Evolutionary conservation across 768 basidiomycete genomes (phyloP), one percentile per base, ranked within the genome.

Genomic region (Podaxis mareebaensis): DNA sequence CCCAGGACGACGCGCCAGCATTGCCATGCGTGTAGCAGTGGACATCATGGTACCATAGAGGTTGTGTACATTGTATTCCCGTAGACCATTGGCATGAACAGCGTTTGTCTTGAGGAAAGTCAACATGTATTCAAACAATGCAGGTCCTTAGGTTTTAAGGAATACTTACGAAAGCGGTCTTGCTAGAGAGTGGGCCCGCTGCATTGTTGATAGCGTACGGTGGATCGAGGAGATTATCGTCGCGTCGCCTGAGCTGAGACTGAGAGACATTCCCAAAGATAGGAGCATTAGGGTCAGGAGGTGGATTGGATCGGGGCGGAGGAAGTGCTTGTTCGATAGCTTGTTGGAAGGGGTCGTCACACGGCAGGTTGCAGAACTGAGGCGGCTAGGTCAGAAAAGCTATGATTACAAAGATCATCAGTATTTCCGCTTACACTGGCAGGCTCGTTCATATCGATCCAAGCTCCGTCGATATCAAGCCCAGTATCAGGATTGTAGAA

Each of bases 371-470:
- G 74, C 88, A 90, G 75, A 90, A 89, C 86, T 88, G 61, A 54
- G 17, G 11, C 36, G 39, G 24, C 5, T 30, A 64, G 22, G 30
- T 42, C 4, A 44, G 8, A 15, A 22, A 8, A 57, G 38, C 22
- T 10, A 30, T 24, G 42, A 7, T 28, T 12, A 24, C 7, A 17
- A 20, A 51, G 5, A 22, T 28, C 3, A 33, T 33, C 11, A 22
- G 24, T 11, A 15, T 33, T 24, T 38, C 26, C 20, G 70, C 83
- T 26, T 66, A 89, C 88, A 64, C 81, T 90, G 3, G 87, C 72
- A 5, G 89, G 89, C 64, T 90, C 89, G 69, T 91, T 90, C 88
- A 88, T 89, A 66, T 89, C 87, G 26, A 90, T 89, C 90, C 89
- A 91, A 17, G 82, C 82, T 10, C 88, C 89, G 65, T 89, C 87